Evolutionary conservation across 345 rosid genomes (phyloP), one percentile per base, ranked within the genome.

Genomic region (Turritis glabra): DNA sequence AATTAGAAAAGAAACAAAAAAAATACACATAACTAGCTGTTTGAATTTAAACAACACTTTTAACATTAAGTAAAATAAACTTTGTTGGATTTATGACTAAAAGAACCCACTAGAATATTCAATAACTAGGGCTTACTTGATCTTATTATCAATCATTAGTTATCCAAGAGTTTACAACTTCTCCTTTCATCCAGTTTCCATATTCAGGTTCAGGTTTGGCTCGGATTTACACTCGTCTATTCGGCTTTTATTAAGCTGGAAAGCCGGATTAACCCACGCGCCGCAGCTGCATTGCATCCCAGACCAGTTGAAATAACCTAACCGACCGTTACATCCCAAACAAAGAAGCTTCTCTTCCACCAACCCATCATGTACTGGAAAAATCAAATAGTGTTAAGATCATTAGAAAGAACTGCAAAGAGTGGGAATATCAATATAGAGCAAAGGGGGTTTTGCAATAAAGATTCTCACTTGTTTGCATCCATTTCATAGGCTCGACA

Each of bases 241-340:
- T 54, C 87, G 82, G 75, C 84, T 83, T 79, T 87, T 92, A 71
- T 89, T 91, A 60, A 94, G 81, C 70, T 94, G 97, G 69, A 94
- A 91, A 48, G 98, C 98, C 3, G 97, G 98, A 77, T 88, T 90
- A 62, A 88, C 84, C 98, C 98, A 94, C 1, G 96, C 85, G 1
- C 97, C 97, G 15, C 97, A 91, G 62, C 86, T 90, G 85, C 98
- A 94, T 57, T 94, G 98, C 85, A 91, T 85, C 11, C 98, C 97
- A 1, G 97, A 89, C 98, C 98, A 94, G 72, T 91, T 91, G 82
- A 91, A 94, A 23, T 74, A 79, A 27, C 97, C 98, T 84, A 94
- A 63, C 2, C 93, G 87, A 10, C 92, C 86, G 4, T 90, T 90
- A 76, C 98, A 94, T 41, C 90, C 91, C 7, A 85, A 72, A 71